These are phyloP conservation scores for Aegilops speltoides DNA, from an alignment of 176 grass and related monocot genomes.

Conservation along the genomic window DNA sequence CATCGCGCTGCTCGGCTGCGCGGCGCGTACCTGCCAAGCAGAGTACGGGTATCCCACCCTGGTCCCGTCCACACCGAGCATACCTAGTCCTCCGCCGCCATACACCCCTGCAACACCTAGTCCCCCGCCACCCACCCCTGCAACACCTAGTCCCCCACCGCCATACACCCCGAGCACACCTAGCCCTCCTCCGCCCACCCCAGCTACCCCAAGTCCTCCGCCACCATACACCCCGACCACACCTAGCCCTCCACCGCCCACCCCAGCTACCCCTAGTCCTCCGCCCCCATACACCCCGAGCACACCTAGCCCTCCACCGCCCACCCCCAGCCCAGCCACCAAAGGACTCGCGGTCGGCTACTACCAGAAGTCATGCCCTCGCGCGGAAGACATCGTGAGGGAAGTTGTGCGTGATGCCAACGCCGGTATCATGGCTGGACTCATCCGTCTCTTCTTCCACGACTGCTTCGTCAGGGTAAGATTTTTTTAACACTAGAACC, in stretches of 20 bases:
- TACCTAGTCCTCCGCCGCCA: neutral
- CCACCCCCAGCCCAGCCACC: neutral
- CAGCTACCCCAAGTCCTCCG: too few species aligned
- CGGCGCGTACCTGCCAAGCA: neutral
- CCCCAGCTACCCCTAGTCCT: too few species aligned
- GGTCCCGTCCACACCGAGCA: too few species aligned
- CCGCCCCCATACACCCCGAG: neutral
- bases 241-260: too few species aligned
- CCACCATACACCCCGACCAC: too few species aligned
- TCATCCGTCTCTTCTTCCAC: constrained; percentile 80
- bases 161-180: too few species aligned
- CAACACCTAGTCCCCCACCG: too few species aligned
- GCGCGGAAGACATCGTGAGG: neutral
- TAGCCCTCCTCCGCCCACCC: too few species aligned
- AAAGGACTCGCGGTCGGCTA: neutral
- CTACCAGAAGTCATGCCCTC: neutral
- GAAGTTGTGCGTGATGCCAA: neutral
- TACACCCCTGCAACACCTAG: too few species aligned
- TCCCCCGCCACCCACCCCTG: too few species aligned
- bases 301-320: neutral
- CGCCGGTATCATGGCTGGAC: neutral
- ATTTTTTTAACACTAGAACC: too few species aligned
- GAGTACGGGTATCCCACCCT: neutral
- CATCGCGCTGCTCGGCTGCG: neutral
- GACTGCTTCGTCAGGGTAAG: constrained; percentile 72